Evolutionary conservation across 2,329 filamentous ascomycete species (phyloP).

Genomic region (Aureobasidium sp.): DNA sequence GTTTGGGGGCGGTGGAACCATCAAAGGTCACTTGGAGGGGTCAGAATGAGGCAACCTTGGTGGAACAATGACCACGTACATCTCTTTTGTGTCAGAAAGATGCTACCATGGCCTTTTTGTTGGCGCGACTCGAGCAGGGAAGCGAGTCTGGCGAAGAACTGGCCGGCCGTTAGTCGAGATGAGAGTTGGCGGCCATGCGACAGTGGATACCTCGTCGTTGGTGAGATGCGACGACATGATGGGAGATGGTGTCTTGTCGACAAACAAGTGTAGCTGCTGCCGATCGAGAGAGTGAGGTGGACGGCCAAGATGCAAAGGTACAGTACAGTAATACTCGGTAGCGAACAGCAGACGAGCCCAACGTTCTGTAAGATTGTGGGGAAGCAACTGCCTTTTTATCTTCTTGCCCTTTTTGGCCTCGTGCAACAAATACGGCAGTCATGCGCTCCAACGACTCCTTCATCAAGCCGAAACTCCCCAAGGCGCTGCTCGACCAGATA

Average conservation of each 20-base stretch:
- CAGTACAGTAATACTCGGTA: no score
- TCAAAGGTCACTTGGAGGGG: not conserved
- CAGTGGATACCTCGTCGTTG: constrained; percentile 56
- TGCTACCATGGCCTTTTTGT: constrained; percentile 62
- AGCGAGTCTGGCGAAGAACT: constrained; percentile 68
- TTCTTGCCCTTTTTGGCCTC: not conserved
- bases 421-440: not conserved
- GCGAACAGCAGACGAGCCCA: no score
- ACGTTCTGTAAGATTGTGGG: not conserved
- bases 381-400: not conserved
- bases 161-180: constrained; percentile 15
- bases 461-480: constrained; percentile 40
- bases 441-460: constrained; percentile 30
- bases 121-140: constrained; percentile 62
- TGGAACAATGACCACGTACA: constrained; percentile 39
- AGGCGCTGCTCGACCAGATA: constrained; percentile 39
- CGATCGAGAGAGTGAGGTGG: no score
- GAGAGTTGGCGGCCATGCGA: not conserved
- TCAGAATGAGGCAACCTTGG: not conserved
- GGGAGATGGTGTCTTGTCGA: constrained; percentile 43
- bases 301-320: no score
- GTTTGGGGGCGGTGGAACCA: not conserved
- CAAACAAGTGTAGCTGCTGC: no score
- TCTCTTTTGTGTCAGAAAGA: constrained; percentile 72
- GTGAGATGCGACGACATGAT: constrained; percentile 41